These are phyloP conservation scores for Russula compacta DNA, from an alignment of 768 basidiomycete species.

Conservation along the genomic window DNA sequence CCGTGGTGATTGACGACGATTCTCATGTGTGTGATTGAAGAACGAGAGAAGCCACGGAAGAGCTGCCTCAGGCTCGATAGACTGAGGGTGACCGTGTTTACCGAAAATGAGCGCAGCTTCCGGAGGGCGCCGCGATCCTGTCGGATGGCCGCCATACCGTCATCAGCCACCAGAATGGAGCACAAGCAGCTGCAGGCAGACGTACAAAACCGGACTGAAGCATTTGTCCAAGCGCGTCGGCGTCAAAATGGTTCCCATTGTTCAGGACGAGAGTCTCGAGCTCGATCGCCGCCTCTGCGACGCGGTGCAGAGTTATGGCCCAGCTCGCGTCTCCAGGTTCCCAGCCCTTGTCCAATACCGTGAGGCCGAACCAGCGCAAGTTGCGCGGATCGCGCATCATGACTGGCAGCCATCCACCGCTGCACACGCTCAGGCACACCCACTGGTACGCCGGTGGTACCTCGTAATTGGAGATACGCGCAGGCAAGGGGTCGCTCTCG, in stretches of 20 bases:
- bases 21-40: conserved; percentile 9
- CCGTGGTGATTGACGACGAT: conserved; percentile 6
- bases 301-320: neutral
- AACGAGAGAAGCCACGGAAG: conserved; percentile 2
- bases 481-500: neutral
- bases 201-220: conserved; percentile 6
- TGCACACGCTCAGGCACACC: neutral
- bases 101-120: conserved; percentile 9
- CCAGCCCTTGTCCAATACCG: neutral
- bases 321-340: neutral
- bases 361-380: conserved; percentile 10
- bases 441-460: neutral
- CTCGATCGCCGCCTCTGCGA: conserved; percentile 1
- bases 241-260: neutral
- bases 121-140: neutral
- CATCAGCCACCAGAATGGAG: neutral
- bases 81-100: neutral
- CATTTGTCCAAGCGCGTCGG: neutral
- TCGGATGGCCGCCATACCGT: neutral
- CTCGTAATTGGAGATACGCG: neutral
- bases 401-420: neutral
- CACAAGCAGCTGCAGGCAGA: neutral
- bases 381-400: conserved; percentile 2
- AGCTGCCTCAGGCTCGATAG: neutral
- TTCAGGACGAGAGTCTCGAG: conserved; percentile 9